Percentiles rank a stretch among this genome's conserved stretches.
Evolutionary conservation across 2,329 filamentous ascomycete genomes (phyloP).

Genomic region (Alternaria hordeiaustralica): DNA sequence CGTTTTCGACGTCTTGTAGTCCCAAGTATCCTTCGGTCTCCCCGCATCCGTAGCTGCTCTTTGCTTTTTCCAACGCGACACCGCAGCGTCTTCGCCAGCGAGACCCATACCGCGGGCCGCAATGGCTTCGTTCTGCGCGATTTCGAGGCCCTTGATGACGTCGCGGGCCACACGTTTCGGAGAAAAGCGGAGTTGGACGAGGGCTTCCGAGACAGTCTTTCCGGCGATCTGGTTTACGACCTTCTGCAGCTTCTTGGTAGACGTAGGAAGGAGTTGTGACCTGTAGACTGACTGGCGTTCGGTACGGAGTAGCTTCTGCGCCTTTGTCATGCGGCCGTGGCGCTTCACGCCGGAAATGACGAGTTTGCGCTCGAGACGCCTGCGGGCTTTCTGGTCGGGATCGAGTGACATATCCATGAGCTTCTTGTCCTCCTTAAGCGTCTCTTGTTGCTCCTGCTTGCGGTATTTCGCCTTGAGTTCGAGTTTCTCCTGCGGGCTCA

Average conservation of each 20-base stretch:
- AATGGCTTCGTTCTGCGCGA: slow-evolving; percentile 81
- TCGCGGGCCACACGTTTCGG: slow-evolving; percentile 91
- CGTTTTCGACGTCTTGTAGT: slow-evolving; percentile 21
- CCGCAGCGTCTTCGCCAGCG: slow-evolving; percentile 35
- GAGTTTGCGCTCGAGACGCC: slow-evolving; percentile 83
- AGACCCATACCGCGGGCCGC: slow-evolving; percentile 86
- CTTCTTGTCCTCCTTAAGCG: slow-evolving; percentile 54
- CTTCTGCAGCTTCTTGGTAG: slow-evolving; percentile 87
- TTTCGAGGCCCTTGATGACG: slow-evolving; percentile 77
- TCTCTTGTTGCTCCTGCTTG: slow-evolving; percentile 7
- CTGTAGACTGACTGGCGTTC: slow-evolving; percentile 66
- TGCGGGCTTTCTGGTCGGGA: slow-evolving; percentile 74
- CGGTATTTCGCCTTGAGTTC: slow-evolving; percentile 18
- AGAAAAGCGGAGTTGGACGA: slow-evolving; percentile 92
- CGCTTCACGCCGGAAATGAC: slow-evolving; percentile 76
- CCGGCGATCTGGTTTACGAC: slow-evolving; percentile 88
- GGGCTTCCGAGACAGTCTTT: slow-evolving; percentile 92
- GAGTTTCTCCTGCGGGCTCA: slow-evolving; percentile 22
- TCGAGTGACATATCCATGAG: slow-evolving; percentile 66
- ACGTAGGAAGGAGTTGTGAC: slow-evolving; percentile 79
- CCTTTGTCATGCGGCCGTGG: slow-evolving; percentile 69
- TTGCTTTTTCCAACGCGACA: slow-evolving; percentile 29
- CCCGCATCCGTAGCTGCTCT: slow-evolving; percentile 18
- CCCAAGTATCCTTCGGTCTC: slow-evolving; percentile 13
- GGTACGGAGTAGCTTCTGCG: slow-evolving; percentile 71